Evolutionary conservation across 495 filamentous ascomycete genomes (phyloP), one percentile per base, ranked within the genome.

Genomic region (Echria macrotheca): DNA sequence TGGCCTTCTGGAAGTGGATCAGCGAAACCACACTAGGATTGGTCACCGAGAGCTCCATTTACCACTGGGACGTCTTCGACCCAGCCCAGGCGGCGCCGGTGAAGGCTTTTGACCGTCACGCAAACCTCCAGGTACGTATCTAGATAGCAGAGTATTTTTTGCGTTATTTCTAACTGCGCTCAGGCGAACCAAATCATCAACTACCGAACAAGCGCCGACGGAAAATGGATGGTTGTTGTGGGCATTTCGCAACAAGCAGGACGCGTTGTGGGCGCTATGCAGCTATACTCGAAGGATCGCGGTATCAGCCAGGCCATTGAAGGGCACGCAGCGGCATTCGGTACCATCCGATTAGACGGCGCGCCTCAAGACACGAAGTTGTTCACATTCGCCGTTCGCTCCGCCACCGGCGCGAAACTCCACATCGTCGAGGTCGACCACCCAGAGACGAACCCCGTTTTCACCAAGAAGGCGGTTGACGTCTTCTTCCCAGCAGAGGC

Each of bases 1-100:
- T 99, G 46, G 81, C 87, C 11, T 99, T 93, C 77, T 99, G 93
- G 93, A 96, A 96, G 71, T 99, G 94, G 94, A 86, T 91, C 71
- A 95, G 85, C 70, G 84, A 91, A 56, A 85, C 76, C 41, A 84
- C 79, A 45, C 67, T 99, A 40, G 93, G 93, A 46, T 66, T 99
- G 64, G 86, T 99, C 29, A 96, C 91, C 28, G 89, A 95, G 23
- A 84, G 71, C 54, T 77, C 85, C 18, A 87, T 99, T 44, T 99
- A 89, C 70, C 93, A 97, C 73, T 99, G 93, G 93, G 89, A 97
- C 66, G 86, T 96, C 49, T 88, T 89, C 57, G 88, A 95, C 58
- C 72, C 80, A 23, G 74, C 78, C 52, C 84, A 95, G 67, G 70
- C 78, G 37, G 74, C 82, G 43, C 90, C 93, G 9, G 78, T 88